Base-by-base conservation (phyloP, 495 filamentous ascomycete species). In the Cairneyella variabilis region DNA sequence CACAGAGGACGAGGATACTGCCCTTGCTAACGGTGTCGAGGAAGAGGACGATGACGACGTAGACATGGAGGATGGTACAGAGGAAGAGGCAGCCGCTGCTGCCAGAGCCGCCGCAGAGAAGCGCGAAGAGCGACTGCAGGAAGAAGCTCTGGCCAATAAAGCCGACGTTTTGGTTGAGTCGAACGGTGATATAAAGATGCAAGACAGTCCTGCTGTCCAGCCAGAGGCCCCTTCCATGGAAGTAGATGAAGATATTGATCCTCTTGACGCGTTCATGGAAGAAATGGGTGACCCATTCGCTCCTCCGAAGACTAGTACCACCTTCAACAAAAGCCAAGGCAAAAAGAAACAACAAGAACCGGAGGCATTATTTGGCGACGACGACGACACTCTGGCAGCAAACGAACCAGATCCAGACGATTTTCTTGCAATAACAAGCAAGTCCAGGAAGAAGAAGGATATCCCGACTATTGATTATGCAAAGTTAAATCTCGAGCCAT, bases 221-320 rank as follows among this genome's bases (percentile, higher is more conserved):
- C 23, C 39, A 16, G 51, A 55, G 71, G 14, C 43, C 1, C 6
- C 34, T 16, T 8, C 41, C 17, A 37, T 36, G 25, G 57, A 80
- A 39, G 76, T 78, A 16, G 83, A 83, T 36, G 91, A 92, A 25
- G 91, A 95, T 18, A 68, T 89, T 48, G 93, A 99, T 68, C 91
- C 93, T 21, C 76, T 99, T 27, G 93, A 99, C 71, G 92, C 91
- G 9, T 99, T 91, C 71, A 97, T 99, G 93, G 85, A 83, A 42
- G 84, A 78, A 40, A 79, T 98, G 22, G 80, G 71, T n/a, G 77
- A 80, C 46, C 71, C 75, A 10, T 71, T 69, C 42, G 74, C 70
- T 6, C 63, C 66, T 4, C 72, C 63, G 14, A 59, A 59, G 47
- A 58, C 37, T 16, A 54, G 6, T 16, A 30, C 30, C 25, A 54